These are phyloP conservation scores for Penicillium ochrochloron DNA, from an alignment of 495 filamentous ascomycete species.

Conservation along the genomic window DNA sequence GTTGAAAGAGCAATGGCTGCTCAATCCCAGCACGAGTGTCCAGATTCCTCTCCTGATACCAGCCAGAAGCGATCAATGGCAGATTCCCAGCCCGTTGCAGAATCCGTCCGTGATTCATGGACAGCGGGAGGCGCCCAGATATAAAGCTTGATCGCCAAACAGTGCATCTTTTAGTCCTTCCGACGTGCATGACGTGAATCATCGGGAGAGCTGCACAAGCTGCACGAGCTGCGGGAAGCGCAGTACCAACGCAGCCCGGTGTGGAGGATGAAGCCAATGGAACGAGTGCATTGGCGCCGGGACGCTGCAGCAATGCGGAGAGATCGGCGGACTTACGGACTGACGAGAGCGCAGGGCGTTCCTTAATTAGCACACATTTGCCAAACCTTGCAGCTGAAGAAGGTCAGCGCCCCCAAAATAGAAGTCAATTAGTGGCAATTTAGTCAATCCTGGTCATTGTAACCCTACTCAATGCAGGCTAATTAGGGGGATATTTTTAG, in stretches of 20 bases:
- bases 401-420: slow-evolving; percentile 25
- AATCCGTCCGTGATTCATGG: slow-evolving; percentile 10
- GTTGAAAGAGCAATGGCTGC: neutral
- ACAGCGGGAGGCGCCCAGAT: slow-evolving; percentile 31
- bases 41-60: slow-evolving; percentile 2
- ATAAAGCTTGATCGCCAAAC: slow-evolving; percentile 30
- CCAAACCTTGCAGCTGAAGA: neutral
- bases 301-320: slow-evolving; percentile 21
- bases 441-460: slow-evolving; percentile 6
- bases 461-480: slow-evolving; percentile 19
- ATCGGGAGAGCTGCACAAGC: slow-evolving; percentile 18
- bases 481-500: slow-evolving; percentile 29
- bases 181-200: slow-evolving; percentile 20
- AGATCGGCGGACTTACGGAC: slow-evolving; percentile 5
- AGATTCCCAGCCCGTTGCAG: neutral
- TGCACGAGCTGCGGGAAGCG: slow-evolving; percentile 9
- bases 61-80: slow-evolving; percentile 2
- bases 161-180: slow-evolving; percentile 11
- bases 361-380: slow-evolving; percentile 31
- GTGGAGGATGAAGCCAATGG: slow-evolving; percentile 22
- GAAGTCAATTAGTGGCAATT: slow-evolving; percentile 31
- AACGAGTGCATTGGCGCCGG: slow-evolving; percentile 26
- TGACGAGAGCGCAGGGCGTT: slow-evolving; percentile 9
- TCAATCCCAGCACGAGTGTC: neutral
- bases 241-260: slow-evolving; percentile 3